Evolutionary conservation across 495 filamentous ascomycete species (phyloP), one percentile per base, ranked within the genome.

Genomic region (Tuber microsphaerosporum): DNA sequence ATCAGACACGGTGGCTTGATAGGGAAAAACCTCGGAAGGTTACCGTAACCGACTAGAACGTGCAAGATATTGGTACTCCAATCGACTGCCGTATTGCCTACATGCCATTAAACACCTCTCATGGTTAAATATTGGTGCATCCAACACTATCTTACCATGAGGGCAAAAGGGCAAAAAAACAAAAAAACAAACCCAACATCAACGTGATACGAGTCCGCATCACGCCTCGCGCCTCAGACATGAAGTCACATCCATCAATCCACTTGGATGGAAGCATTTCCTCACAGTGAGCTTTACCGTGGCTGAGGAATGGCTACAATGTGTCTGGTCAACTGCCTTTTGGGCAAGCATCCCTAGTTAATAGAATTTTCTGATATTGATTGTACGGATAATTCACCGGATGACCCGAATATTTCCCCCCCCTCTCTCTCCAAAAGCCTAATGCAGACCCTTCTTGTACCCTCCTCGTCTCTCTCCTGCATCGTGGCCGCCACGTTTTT

Each of bases 401-500:
- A 65, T 65, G 26, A 65, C 56, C 12, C 34, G 56, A 65, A 65
- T 65, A 26, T 26, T n/a, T 61, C 26, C 48, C 48, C 48, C 48
- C 20, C 9, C 51, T 16, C 48, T 26, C 22, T 26, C 48, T 56
- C 9, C 22, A 1, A n/a, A 56, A n/a, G 8, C 48, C 48, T 3
- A 56, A 56, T 26, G 26, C 10, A 31, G 56, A 65, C 56, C 26
- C n/a, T 65, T 31, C 12, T 34, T 65, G 12, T 6, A 16, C 56
- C 56, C 26, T 65, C 56, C 26, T 34, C 51, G n/a, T 61, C 56
- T 65, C 56, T 34, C 31, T 16, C 56, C 56, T 65, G 56, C 56
- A 65, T 65, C 14, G 56, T 65, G 56, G 56, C 17, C 26, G 56
- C 56, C 56, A 65, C 56, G 56, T 65, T 65, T 65, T 46, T 65